A percentile compares a stretch with the other conserved stretches of the same genome.
Evolutionary conservation across 352 stramenopile genomes (phyloP).

Genomic region (Phytophthora niederhauseri): DNA sequence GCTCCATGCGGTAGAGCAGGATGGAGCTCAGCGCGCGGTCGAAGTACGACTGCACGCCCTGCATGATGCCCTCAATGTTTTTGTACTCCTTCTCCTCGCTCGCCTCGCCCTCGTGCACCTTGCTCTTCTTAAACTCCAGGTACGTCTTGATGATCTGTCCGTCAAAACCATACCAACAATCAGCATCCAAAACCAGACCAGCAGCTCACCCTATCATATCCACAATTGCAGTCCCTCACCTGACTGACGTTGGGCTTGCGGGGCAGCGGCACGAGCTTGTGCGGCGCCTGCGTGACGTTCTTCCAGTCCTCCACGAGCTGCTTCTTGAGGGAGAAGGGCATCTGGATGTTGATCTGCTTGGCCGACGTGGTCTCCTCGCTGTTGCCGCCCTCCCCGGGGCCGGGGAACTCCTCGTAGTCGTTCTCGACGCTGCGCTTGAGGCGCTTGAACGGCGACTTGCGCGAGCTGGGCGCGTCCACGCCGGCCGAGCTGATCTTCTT

Average conservation of each 20-base stretch:
- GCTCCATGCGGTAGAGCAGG: constrained; percentile 92
- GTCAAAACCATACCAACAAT: constrained; percentile 5
- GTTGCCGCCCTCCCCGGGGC: constrained; percentile 12
- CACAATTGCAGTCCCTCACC: constrained; percentile 3
- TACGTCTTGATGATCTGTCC: constrained; percentile 78
- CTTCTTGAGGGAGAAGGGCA: constrained; percentile 93
- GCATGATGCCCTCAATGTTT: constrained; percentile 84
- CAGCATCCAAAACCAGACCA: not conserved
- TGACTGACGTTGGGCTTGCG: constrained; percentile 69
- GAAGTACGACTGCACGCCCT: constrained; percentile 91
- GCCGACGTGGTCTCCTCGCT: not conserved
- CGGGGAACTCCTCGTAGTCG: constrained; percentile 67
- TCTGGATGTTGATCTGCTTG: constrained; percentile 76
- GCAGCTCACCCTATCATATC: not conserved
- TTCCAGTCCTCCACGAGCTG: constrained; percentile 94
- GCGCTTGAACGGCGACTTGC: constrained; percentile 81
- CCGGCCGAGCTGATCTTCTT: constrained; percentile 73
- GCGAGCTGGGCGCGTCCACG: constrained; percentile 50
- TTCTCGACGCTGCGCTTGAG: constrained; percentile 70
- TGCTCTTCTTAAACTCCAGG: constrained; percentile 75
- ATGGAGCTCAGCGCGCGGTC: constrained; percentile 89
- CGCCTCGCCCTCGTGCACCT: constrained; percentile 57
- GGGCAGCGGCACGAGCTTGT: constrained; percentile 83
- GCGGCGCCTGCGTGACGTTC: constrained; percentile 75
- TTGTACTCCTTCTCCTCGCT: constrained; percentile 80